Conservation (phyloP, 2,329 filamentous ascomycete genomes). For the Septoria linicola region DNA sequence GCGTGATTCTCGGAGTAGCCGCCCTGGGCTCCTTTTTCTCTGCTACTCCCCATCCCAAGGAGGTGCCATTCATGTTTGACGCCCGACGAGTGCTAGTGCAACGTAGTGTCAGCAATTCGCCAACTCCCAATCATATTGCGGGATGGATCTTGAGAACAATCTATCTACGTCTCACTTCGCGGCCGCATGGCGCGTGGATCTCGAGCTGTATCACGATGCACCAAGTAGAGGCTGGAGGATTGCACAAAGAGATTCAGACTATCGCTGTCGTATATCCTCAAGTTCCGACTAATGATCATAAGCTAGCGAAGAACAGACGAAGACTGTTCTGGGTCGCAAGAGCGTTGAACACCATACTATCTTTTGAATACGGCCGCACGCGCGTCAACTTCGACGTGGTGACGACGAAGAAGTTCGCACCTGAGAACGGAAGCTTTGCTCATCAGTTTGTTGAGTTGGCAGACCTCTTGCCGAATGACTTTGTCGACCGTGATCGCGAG, state of each 20-base stretch:
- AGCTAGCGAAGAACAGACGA: conserved; percentile 33
- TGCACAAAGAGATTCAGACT: conserved; percentile 46
- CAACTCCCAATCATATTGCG: conserved; percentile 42
- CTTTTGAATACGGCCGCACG: conserved; percentile 58
- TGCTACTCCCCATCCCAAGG: conserved; percentile 42
- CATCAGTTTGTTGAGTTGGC: conserved; percentile 38
- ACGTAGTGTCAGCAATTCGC: conserved; percentile 30
- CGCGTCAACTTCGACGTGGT: conserved; percentile 52
- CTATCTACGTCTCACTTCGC: conserved; percentile 55
- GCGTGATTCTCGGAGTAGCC: conserved; percentile 55
- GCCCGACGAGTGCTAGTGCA: conserved; percentile 46
- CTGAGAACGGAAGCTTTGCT: conserved; percentile 32
- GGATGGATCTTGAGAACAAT: conserved; percentile 56
- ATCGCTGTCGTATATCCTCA: conserved; percentile 38
- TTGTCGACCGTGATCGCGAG: conserved; percentile 37
- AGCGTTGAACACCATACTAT: conserved; percentile 59
- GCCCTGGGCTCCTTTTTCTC: conserved; percentile 57
- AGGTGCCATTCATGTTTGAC: conserved; percentile 49
- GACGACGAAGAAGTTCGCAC: conserved; percentile 38
- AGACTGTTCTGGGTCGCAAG: conserved; percentile 52
- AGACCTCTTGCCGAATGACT: conserved; percentile 38
- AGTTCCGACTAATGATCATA: conserved; percentile 34
- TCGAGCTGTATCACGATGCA: conserved; percentile 61
- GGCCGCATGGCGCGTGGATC: conserved; percentile 57
- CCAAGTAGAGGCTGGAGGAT: conserved; percentile 54